These are phyloP conservation scores for Nothophoma quercina DNA, from an alignment of 2,329 filamentous ascomycete species.

Conservation along the genomic window DNA sequence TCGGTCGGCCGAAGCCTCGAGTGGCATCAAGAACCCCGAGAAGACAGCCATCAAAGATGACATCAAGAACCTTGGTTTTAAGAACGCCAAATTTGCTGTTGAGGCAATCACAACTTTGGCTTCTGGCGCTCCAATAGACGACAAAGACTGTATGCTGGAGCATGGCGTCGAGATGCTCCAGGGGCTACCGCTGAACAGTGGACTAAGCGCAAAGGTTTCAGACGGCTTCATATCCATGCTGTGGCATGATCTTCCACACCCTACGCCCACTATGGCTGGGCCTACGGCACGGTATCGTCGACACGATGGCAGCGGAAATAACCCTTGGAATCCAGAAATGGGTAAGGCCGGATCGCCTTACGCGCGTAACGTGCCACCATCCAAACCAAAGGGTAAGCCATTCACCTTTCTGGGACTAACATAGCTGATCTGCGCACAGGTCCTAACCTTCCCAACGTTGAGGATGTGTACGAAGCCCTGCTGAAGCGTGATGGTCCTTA, in stretches of 20 bases:
- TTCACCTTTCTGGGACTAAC: slow-evolving; percentile 43
- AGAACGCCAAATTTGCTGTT: slow-evolving; percentile 51
- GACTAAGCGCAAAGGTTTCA: slow-evolving; percentile 57
- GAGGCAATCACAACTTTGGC: slow-evolving; percentile 70
- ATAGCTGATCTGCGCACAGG: slow-evolving; percentile 22
- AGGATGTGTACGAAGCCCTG: slow-evolving; percentile 69
- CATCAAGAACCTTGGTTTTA: slow-evolving; percentile 62
- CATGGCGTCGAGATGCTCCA: slow-evolving; percentile 63
- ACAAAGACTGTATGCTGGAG: slow-evolving; percentile 57
- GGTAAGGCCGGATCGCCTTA: slow-evolving; percentile 66
- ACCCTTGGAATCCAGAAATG: slow-evolving; percentile 60
- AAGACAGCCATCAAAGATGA: slow-evolving; percentile 56
- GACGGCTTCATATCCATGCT: slow-evolving; percentile 62
- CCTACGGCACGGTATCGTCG: slow-evolving; percentile 54
- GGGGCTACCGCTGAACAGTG: slow-evolving; percentile 58
- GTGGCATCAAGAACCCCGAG: slow-evolving; percentile 28
- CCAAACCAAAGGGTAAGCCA: slow-evolving; percentile 55
- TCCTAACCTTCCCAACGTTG: slow-evolving; percentile 65
- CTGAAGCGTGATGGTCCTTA: slow-evolving; percentile 66
- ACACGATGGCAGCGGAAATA: slow-evolving; percentile 55
- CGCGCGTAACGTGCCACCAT: slow-evolving; percentile 62
- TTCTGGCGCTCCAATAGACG: slow-evolving; percentile 71
- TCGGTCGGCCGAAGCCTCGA: slow-evolving; percentile 45
- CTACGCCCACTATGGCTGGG: slow-evolving; percentile 56
- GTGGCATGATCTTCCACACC: slow-evolving; percentile 62